A percentile compares a stretch with the other conserved stretches of the same genome.
These are phyloP conservation scores for Nelumbo lutea DNA, from an alignment of 164 flowering plant species.

Conservation along the genomic window DNA sequence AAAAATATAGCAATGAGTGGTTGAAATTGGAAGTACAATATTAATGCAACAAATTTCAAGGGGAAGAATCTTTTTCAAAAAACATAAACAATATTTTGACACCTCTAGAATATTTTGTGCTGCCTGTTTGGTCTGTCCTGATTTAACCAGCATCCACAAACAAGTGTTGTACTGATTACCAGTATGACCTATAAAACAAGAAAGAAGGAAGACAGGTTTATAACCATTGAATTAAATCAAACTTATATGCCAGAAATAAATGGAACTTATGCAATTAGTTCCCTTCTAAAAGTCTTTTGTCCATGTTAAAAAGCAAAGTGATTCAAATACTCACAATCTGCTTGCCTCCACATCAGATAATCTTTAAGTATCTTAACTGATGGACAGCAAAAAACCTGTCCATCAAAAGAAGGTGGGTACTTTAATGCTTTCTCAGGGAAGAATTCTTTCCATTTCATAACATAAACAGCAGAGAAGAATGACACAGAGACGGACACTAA, in stretches of 20 bases:
- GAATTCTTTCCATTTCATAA: slow-evolving; percentile 59
- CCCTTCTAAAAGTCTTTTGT: not conserved
- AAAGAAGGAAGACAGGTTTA: not conserved
- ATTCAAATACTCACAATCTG: slow-evolving; percentile 59
- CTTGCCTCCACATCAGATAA: slow-evolving; percentile 92
- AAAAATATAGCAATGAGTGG: too few species aligned
- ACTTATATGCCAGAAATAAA: not conserved
- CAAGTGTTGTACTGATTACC: slow-evolving; percentile 46
- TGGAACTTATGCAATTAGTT: not conserved
- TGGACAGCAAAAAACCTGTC: slow-evolving; percentile 77
- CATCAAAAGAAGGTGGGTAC: slow-evolving; percentile 77
- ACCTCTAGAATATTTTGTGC: slow-evolving; percentile 49
- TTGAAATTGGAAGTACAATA: not conserved
- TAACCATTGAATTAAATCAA: not conserved
- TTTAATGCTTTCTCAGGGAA: slow-evolving; percentile 54
- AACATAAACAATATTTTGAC: not conserved
- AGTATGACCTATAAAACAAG: slow-evolving; percentile 38
- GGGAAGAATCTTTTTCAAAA: not conserved
- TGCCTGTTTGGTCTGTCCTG: slow-evolving; percentile 40
- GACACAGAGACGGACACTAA: slow-evolving; percentile 60
- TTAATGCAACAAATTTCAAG: not conserved
- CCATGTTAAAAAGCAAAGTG: not conserved
- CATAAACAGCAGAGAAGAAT: slow-evolving; percentile 59
- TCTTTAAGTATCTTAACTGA: slow-evolving; percentile 51
- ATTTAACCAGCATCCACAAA: slow-evolving; percentile 39